Conservation (phyloP, 208 protist species). For the Crithidia bombi region DNA sequence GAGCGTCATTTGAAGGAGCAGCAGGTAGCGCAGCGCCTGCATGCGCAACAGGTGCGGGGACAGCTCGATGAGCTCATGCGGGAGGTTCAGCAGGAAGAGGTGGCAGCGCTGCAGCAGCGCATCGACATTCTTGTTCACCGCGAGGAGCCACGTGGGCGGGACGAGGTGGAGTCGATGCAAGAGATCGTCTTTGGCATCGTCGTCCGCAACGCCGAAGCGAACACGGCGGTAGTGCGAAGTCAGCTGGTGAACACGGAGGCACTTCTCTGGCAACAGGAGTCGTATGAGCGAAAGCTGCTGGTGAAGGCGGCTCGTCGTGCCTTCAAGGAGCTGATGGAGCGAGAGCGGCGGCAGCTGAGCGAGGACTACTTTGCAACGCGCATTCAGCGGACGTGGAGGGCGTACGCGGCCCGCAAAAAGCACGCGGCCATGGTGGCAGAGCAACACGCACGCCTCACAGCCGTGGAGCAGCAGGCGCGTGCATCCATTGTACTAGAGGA, state of each 20-base stretch:
- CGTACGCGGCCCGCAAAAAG: slow-evolving; percentile 2
- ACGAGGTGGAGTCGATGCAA: slow-evolving; percentile 24
- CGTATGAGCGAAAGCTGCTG: slow-evolving; percentile 46
- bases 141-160: slow-evolving; percentile 29
- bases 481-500: slow-evolving; percentile 21
- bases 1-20: slow-evolving; percentile 16
- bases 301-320: slow-evolving; percentile 29
- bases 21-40: slow-evolving; percentile 28
- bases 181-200: slow-evolving; percentile 26
- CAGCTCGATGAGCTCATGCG: slow-evolving; percentile 32
- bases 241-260: slow-evolving; percentile 27
- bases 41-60: slow-evolving; percentile 28
- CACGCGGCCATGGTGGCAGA: not conserved
- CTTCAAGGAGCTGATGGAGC: slow-evolving; percentile 39
- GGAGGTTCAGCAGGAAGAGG: slow-evolving; percentile 28
- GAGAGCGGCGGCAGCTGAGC: slow-evolving; percentile 30
- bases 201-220: slow-evolving; percentile 22
- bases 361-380: slow-evolving; percentile 24
- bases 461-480: slow-evolving; percentile 29
- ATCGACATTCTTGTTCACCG: slow-evolving; percentile 18
- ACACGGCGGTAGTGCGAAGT: slow-evolving; percentile 12
- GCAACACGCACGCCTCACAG: slow-evolving; percentile 15
- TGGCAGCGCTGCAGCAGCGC: slow-evolving; percentile 20
- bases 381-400: slow-evolving; percentile 31
- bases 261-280: slow-evolving; percentile 54